Base-by-base conservation (phyloP, 192 early-diverging fungal species). In the Coemansia sp. region DNA sequence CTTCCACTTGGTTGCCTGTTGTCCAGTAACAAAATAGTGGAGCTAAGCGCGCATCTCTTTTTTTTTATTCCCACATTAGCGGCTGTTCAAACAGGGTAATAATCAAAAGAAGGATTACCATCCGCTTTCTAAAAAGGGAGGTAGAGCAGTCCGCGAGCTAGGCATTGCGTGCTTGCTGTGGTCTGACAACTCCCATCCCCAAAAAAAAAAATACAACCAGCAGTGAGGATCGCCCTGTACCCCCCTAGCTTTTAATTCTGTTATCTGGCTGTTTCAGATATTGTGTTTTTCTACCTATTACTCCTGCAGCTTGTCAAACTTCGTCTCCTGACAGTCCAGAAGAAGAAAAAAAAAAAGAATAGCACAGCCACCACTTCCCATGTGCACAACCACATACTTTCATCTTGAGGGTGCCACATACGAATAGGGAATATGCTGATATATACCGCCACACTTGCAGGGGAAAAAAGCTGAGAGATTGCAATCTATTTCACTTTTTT, bases 71-170 rank as follows among this genome's bases (percentile, higher is more conserved):
- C 17, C 55, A 58, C 28, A 33, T 17, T 35, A 58, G 55, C 55
- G 55, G 55, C 28, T 35, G 30, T 58, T 58, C 55, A 58, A 58
- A 58, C 14, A 14, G 32, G 28, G 28, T 9, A 19, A 26, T 52
- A 23, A 8, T 26, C 49, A 26, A 58, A 58, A 30, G 14, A 17
- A 23, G 3, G 55, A 58, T 58, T 58, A 33, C 30, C 55, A 58
- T 33, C 55, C 55, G 55, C 28, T 33, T 30, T 33, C 55, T 17
- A 33, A 58, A 33, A 58, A 26, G 26, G 30, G 30, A 35, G 55
- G 30, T 32, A 58, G 23, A 58, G 55, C 55, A 58, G 55, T 58
- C 55, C 30, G 55, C 30, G 47, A 49, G 55, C 52, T 14, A 11
- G 26, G 52, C 52, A 30, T 30, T 53, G 52, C 52, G 52, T 53